These are phyloP conservation scores for Calonectria multiphialidica DNA, from an alignment of 2,329 filamentous ascomycete genomes.

Conservation along the genomic window DNA sequence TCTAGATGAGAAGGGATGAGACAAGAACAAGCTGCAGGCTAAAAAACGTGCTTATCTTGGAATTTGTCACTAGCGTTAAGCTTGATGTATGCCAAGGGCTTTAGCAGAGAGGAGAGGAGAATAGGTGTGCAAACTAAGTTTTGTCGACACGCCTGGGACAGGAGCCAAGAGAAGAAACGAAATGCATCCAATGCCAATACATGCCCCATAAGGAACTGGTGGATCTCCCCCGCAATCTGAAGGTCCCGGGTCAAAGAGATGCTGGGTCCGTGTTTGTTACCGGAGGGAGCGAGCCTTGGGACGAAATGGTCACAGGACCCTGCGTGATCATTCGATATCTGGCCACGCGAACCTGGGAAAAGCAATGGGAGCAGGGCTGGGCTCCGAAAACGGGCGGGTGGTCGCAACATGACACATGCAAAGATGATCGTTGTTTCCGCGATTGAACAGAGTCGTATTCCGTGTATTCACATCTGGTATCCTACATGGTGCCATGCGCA, in stretches of 20 bases:
- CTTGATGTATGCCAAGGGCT: constrained; percentile 9
- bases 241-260: constrained; percentile 16
- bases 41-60: constrained; percentile 27
- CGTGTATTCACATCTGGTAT: constrained; percentile 3
- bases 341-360: constrained; percentile 21
- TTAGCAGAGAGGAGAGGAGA: constrained; percentile 17
- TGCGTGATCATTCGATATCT: constrained; percentile 15
- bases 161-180: constrained; percentile 20
- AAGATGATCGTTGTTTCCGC: constrained; percentile 11
- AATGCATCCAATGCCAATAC: constrained; percentile 5
- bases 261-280: neutral
- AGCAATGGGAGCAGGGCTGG: constrained; percentile 6
- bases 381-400: neutral
- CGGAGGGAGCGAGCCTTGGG: neutral
- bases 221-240: constrained; percentile 38
- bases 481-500: constrained; percentile 13
- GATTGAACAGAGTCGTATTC: constrained; percentile 5
- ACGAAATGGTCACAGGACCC: constrained; percentile 15
- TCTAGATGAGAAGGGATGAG: constrained; percentile 10
- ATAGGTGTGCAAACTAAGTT: constrained; percentile 27
- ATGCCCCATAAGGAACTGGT: constrained; percentile 22
- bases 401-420: constrained; percentile 13
- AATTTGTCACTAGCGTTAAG: constrained; percentile 18
- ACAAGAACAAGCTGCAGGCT: constrained; percentile 17
- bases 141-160: neutral